Evolutionary conservation across 2,329 filamentous ascomycete species (phyloP).

Genomic region (Colletotrichum aenigma): DNA sequence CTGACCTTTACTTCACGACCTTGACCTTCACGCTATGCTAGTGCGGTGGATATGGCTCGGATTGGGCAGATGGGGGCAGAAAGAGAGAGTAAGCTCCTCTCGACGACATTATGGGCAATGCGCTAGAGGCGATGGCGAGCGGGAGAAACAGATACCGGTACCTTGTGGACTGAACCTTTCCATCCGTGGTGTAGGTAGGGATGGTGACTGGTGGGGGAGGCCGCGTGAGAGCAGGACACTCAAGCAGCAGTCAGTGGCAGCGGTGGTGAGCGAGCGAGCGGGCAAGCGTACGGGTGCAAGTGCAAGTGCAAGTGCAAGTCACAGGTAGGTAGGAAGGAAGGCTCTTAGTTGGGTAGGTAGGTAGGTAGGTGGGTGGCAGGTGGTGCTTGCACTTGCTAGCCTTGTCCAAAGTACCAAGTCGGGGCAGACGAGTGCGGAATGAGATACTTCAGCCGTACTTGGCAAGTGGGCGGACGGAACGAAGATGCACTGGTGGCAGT

Average conservation of each 20-base stretch:
- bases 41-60: background rate
- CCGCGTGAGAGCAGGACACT: no score
- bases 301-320: no score
- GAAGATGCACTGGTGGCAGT: background rate
- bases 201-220: no score
- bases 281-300: no score
- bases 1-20: background rate
- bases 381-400: background rate
- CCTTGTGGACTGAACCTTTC: background rate
- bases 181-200: background rate
- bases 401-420: background rate
- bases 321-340: no score
- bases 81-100: background rate
- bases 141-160: constrained; percentile 9
- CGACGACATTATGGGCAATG: background rate
- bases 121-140: constrained; percentile 14
- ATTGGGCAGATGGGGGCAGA: background rate
- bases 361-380: no score
- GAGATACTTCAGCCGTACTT: background rate
- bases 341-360: no score
- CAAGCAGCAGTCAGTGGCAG: background rate
- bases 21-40: background rate
- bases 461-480: background rate
- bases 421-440: background rate
- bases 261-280: background rate